Base-by-base conservation (phyloP, 352 stramenopile genomes). In the Aphanomyces astaci region DNA sequence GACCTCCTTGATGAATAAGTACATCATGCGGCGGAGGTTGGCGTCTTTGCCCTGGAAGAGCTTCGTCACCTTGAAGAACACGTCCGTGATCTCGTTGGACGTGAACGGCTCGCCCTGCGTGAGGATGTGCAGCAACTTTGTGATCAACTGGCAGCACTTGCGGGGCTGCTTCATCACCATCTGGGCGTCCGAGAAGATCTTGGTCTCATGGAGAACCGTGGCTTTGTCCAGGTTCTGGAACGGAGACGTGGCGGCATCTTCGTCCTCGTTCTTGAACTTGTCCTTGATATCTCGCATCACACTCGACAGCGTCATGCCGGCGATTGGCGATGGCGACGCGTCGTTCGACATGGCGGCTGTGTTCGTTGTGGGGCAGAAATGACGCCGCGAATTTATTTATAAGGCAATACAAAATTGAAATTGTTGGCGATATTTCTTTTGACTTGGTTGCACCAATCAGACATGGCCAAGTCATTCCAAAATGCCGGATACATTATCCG, bases 31-130 rank as follows among this genome's bases (percentile, higher is more conserved):
- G 22, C 97, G 81, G 56, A 99, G 77, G 46, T 97, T 98, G 30
- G 86, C 94, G 78, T 99, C 96, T 72, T 99, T 94, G 63, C 85
- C 98, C 87, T 99, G 97, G 77, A 99, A 99, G 22, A 99, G 89
- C 84, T 99, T 99, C 1, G 97, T 99, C 13, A 99, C 96, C 17
- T 95, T 97, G 68, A 99, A 99, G 77, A 99, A 99, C 19, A 99
- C 97, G 31, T 98, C 96, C 0, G 92, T 98, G 2, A 95, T 97
- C 75, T 99, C 97, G 9, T 86, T 89, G 39, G 80, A 94, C 13
- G 88, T 97, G 60, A 99, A 96, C 32, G 92, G 96, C 71, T 99
- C 96, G 17, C 97, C 97, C 70, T 98, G 96, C 31, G 97, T 98
- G 55, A 99, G 81, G 28, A 99, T 89, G 73, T 99, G 96, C 63